These are phyloP conservation scores for Podaxis pistillaris DNA, from an alignment of 768 basidiomycete species.

Conservation along the genomic window DNA sequence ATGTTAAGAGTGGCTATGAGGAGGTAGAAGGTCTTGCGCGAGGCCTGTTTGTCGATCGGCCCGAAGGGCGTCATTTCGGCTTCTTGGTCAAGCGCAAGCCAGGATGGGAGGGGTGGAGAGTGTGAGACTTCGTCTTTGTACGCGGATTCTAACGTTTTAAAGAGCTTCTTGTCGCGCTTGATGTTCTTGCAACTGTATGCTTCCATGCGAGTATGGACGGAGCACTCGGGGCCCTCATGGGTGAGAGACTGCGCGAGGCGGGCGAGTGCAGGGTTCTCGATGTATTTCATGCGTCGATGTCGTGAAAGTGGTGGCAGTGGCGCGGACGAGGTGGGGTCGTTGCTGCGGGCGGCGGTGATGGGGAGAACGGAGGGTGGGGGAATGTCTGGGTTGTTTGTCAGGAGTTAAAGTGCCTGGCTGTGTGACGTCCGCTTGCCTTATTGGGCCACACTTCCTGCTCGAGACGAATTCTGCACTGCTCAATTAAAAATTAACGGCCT, in stretches of 20 bases:
- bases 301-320: neutral
- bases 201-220: constrained; percentile 90
- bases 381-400: constrained; percentile 3
- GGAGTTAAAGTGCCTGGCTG: neutral
- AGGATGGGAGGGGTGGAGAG: constrained; percentile 83
- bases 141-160: constrained; percentile 85
- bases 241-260: constrained; percentile 76
- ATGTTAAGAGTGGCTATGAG: constrained; percentile 96
- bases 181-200: constrained; percentile 98
- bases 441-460: neutral
- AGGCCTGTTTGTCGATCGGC: constrained; percentile 79
- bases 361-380: neutral
- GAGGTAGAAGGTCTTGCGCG: constrained; percentile 91
- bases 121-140: constrained; percentile 79
- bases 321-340: neutral
- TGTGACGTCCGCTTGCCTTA: constrained; percentile 7
- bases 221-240: constrained; percentile 84
- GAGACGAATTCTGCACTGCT: too few species aligned
- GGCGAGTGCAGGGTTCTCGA: constrained; percentile 78
- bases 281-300: constrained; percentile 71
- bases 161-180: constrained; percentile 94
- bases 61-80: constrained; percentile 87
- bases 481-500: neutral
- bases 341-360: constrained; percentile 5
- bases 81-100: constrained; percentile 68